A percentile compares a stretch with the other conserved stretches of the same genome.
Conservation (phyloP, 306 rosid species). For the Cajanus cajan region DNA sequence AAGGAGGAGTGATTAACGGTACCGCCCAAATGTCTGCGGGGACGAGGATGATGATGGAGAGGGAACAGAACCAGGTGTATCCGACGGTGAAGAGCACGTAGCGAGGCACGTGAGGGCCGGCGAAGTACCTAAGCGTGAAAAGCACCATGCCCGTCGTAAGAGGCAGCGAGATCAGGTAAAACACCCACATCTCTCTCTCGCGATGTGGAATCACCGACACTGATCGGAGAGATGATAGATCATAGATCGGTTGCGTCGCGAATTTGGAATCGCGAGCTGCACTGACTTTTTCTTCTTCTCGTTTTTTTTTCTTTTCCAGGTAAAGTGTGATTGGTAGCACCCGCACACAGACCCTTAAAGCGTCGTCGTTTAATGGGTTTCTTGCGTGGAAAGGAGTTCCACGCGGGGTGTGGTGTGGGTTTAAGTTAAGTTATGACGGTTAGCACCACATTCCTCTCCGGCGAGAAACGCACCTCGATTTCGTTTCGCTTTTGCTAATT, state of each 20-base stretch:
- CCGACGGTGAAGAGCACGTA: constrained; percentile 88
- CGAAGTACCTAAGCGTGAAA: constrained; percentile 75
- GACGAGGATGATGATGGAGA: constrained; percentile 87
- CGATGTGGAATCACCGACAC: neutral
- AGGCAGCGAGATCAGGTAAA: constrained; percentile 93
- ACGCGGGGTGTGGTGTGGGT: neutral
- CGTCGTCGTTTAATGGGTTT: neutral
- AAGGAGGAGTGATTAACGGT: neutral
- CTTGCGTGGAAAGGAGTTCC: neutral
- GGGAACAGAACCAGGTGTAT: constrained; percentile 91
- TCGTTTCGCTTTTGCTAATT: neutral
- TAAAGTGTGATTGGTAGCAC: neutral
- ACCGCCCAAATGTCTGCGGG: constrained; percentile 99
- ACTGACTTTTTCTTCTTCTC: neutral
- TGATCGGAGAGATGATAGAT: constrained; percentile 31
- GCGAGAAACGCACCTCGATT: neutral
- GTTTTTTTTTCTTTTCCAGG: neutral
- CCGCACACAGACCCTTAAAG: neutral
- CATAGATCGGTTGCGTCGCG: constrained; percentile 5
- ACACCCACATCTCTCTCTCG: constrained; percentile 75
- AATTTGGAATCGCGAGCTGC: neutral
- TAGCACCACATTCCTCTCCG: constrained; percentile 23
- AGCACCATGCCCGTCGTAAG: constrained; percentile 79
- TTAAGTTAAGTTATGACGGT: neutral
- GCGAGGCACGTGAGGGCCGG: constrained; percentile 84